Evolutionary conservation across 352 stramenopile genomes (phyloP).

Genomic region (Pythium aristosporum): DNA sequence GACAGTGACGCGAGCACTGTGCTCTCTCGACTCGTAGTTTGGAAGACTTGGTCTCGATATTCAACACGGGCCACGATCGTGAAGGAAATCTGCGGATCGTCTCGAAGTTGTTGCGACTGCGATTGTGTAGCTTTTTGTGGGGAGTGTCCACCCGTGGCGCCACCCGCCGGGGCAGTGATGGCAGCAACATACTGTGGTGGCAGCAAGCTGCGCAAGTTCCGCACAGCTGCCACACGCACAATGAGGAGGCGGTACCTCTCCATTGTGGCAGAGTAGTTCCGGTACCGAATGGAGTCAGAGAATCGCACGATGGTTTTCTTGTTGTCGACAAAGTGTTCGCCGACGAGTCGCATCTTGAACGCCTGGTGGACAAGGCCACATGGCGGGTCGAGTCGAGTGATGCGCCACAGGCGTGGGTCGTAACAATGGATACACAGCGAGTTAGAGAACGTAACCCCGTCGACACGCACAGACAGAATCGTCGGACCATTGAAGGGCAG

Average conservation of each 20-base stretch:
- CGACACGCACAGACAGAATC: conserved; percentile 44
- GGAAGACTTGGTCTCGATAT: conserved; percentile 42
- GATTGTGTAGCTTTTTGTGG: conserved; percentile 15
- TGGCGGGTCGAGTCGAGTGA: conserved; percentile 40
- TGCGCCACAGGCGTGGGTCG: conserved; percentile 52
- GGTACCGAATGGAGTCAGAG: conserved; percentile 43
- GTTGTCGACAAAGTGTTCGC: conserved; percentile 71
- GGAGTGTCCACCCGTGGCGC: neutral
- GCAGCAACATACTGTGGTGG: conserved; percentile 26
- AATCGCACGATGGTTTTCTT: conserved; percentile 57
- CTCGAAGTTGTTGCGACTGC: conserved; percentile 32
- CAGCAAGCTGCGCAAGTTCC: conserved; percentile 42
- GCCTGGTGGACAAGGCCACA: conserved; percentile 41
- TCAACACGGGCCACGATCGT: conserved; percentile 51
- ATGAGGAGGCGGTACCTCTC: conserved; percentile 52
- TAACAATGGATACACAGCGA: conserved; percentile 68
- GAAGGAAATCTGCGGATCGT: conserved; percentile 29
- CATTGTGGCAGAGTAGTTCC: conserved; percentile 33
- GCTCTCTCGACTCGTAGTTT: conserved; percentile 45
- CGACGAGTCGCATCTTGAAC: conserved; percentile 41
- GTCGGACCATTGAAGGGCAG: conserved; percentile 54
- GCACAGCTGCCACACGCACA: conserved; percentile 47
- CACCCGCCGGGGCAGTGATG: neutral
- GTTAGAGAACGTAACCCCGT: conserved; percentile 62
- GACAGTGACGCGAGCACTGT: conserved; percentile 37